Base-by-base conservation (phyloP, 495 filamentous ascomycete genomes). In the Darksidea phi region DNA sequence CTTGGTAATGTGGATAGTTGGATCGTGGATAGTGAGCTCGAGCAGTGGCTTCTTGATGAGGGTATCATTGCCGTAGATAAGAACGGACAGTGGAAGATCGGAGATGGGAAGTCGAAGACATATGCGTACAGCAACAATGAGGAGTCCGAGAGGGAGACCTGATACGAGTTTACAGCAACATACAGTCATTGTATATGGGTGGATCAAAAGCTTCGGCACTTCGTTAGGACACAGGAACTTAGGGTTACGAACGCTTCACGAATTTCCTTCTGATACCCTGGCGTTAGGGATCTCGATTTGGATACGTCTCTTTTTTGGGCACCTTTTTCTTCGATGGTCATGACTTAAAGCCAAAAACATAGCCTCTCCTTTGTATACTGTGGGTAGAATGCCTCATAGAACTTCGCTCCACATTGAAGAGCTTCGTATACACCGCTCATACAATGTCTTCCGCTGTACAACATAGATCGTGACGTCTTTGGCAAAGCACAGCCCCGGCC, bases 11-110 rank as follows among this genome's bases (percentile, higher is more conserved):
- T 64, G 10, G 77, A 77, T 52, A 47, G 36, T 11, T 76, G 74
- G 74, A 56, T 18, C 0, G 76, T 78, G 56, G 84, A 87, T 67
- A 46, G 67, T 28, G 71, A 61, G 10, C 63, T 86, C n/a, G 72
- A 76, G 43, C 68, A 74, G 10, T 88, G 82, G 81, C 75, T 84
- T 48, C 46, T 80, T 24, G 46, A 70, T 1, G 75, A 85, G 67
- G 78, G 78, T 0, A 71, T 86, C 58, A 60, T 78, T 17, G 61
- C 18, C 8, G 34, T 21, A 13, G 62, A 60, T 26, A 20, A 42
- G 12, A 51, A 46, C 6, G 67, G 67, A 1, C 32, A 25, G 10
- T 71, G 64, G 63, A 65, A 57, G 46, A 12, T 71, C 5, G 69
- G 67, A 7, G 69, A 69, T 57, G 68, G 68, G 6, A 58, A 56